Conservation (phyloP, 257 asterid genomes). For the Craterostigma plantagineum region DNA sequence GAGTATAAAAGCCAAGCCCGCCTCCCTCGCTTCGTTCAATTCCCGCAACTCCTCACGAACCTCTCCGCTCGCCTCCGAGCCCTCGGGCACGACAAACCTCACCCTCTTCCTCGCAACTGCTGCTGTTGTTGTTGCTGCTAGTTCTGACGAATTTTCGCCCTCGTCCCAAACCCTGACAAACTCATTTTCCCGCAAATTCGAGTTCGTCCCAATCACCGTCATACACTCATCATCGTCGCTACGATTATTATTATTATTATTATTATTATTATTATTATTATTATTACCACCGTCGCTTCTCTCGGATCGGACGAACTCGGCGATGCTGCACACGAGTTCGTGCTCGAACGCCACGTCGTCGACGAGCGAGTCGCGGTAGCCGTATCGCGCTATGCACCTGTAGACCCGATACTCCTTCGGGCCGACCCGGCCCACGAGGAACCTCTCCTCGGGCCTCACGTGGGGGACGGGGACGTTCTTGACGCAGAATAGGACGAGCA, state of each 20-base stretch:
- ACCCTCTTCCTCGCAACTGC: constrained; percentile 41
- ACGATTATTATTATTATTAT: too few species aligned
- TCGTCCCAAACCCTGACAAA: constrained; percentile 7
- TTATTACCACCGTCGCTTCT: too few species aligned
- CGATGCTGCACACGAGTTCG: constrained; percentile 71
- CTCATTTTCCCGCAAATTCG: constrained; percentile 16
- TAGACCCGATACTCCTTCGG: constrained; percentile 61
- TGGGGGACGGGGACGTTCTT: constrained; percentile 90
- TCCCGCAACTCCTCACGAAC: constrained; percentile 39
- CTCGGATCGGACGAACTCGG: constrained; percentile 68
- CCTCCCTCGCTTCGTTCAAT: constrained; percentile 74
- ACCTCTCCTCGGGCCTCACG: constrained; percentile 76
- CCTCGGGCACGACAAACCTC: constrained; percentile 49
- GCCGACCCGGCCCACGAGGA: constrained; percentile 75
- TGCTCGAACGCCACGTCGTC: constrained; percentile 74
- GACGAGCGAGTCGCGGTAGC: constrained; percentile 51
- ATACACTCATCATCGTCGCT: constrained; percentile 29
- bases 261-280: too few species aligned
- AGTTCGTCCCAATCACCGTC: constrained; percentile 66
- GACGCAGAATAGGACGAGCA: constrained; percentile 58
- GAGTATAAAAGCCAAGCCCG: constrained; percentile 78
- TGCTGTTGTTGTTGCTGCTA: constrained; percentile 11
- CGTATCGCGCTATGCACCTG: constrained; percentile 81
- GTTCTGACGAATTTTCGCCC: constrained; percentile 9
- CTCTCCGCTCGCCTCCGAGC: constrained; percentile 26